Conservation (phyloP, 1,139 yeast species). For the Spencermartinsiella ligniputridi region DNA sequence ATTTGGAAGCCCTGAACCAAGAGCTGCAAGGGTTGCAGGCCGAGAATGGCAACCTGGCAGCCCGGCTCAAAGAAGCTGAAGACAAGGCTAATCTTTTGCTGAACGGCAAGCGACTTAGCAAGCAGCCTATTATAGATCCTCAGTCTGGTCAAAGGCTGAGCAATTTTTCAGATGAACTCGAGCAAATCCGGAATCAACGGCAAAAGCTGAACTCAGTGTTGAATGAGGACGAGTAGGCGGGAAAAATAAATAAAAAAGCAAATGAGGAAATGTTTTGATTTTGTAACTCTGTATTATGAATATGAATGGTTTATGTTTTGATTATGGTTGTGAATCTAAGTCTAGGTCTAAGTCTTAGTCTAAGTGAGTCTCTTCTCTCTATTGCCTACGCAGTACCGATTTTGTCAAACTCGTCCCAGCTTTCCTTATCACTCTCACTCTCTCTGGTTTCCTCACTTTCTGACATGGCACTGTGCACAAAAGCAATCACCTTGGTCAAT, state of each 20-base stretch:
- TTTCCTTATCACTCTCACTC: conserved; percentile 24
- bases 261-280: not conserved
- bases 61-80: conserved; percentile 14
- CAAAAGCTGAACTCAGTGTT: not conserved
- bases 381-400: conserved; percentile 33
- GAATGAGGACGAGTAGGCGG: not conserved
- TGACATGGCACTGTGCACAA: conserved; percentile 9
- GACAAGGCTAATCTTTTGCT: conserved; percentile 9
- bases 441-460: conserved; percentile 9
- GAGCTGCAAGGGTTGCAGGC: conserved; percentile 19
- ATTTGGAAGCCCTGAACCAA: conserved; percentile 24
- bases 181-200: conserved; percentile 17
- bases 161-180: conserved; percentile 23
- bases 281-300: not conserved
- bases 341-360: no score
- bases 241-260: no score
- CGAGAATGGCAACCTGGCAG: conserved; percentile 16
- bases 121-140: conserved; percentile 18
- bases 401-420: conserved; percentile 41
- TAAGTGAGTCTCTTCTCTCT: no score
- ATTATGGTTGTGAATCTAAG: no score
- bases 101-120: conserved; percentile 11
- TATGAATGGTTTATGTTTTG: not conserved
- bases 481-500: conserved; percentile 50
- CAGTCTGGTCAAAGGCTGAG: conserved; percentile 26